Conservation (phyloP, 2,329 filamentous ascomycete species). For the Talaromyces sp. region DNA sequence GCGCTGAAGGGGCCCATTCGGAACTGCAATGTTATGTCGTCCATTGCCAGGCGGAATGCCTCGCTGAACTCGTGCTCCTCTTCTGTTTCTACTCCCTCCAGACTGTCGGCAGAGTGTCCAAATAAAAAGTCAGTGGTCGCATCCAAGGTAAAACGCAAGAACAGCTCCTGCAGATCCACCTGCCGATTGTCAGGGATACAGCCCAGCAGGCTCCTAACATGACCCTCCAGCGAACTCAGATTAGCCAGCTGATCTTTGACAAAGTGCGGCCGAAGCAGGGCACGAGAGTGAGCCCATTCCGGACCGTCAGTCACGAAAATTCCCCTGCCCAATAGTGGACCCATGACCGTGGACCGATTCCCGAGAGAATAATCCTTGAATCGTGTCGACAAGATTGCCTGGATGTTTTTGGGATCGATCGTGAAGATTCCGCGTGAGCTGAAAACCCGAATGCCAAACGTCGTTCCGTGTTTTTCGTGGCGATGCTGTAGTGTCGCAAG, state of each 20-base stretch:
- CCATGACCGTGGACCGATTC: conserved; percentile 24
- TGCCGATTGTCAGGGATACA: conserved; percentile 50
- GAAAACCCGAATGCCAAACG: too few species aligned
- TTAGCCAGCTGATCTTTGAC: conserved; percentile 60
- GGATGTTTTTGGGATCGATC: conserved; percentile 59
- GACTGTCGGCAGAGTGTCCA: conserved; percentile 36
- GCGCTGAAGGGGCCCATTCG: too few species aligned
- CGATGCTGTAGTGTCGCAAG: too few species aligned
- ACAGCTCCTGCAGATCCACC: conserved; percentile 58
- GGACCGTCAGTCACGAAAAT: conserved; percentile 48
- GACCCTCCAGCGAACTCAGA: conserved; percentile 54
- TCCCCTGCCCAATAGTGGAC: conserved; percentile 40
- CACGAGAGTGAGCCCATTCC: conserved; percentile 57
- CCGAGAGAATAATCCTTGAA: conserved; percentile 66
- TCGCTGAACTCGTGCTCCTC: too few species aligned
- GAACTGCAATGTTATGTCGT: too few species aligned
- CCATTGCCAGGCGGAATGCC: too few species aligned
- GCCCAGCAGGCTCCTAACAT: conserved; percentile 54
- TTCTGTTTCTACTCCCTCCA: too few species aligned
- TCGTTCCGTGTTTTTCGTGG: too few species aligned
- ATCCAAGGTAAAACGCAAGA: conserved; percentile 64
- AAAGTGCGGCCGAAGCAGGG: conserved; percentile 80
- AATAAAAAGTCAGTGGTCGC: conserved; percentile 64
- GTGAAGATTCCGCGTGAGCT: conserved; percentile 16
- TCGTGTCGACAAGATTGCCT: conserved; percentile 76